Evolutionary conservation across 805 yeast genomes (phyloP).

Genomic region (Yarrowia keelungensis): DNA sequence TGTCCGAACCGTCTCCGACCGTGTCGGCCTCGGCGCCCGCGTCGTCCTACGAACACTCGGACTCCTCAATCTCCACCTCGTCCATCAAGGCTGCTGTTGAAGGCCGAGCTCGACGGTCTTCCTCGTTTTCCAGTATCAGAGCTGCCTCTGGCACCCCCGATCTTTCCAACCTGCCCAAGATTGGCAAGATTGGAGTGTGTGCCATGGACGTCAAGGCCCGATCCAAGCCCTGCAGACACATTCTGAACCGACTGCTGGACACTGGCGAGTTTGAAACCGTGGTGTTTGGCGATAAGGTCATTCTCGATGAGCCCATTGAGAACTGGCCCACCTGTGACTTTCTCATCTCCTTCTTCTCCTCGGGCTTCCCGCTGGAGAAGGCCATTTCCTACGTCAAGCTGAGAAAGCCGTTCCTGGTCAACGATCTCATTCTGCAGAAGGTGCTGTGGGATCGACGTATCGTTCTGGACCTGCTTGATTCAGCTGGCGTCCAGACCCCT

Average conservation of each 20-base stretch:
- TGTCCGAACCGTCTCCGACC: conserved; percentile 15
- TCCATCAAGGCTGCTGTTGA: conserved; percentile 31
- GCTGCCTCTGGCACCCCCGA: conserved; percentile 39
- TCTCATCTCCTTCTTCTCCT: conserved; percentile 89
- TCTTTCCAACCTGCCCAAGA: conserved; percentile 46
- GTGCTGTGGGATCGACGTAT: conserved; percentile 97
- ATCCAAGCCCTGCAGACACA: conserved; percentile 93
- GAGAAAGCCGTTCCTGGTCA: conserved; percentile 87
- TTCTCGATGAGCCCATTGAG: conserved; percentile 88
- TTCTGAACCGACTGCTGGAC: conserved; percentile 83
- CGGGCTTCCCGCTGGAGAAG: conserved; percentile 94
- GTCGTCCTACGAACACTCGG: conserved; percentile 17
- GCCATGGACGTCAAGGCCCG: conserved; percentile 98
- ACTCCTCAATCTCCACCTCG: conserved; percentile 34
- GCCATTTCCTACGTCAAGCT: conserved; percentile 90
- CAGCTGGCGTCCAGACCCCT: conserved; percentile 89
- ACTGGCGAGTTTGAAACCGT: conserved; percentile 96
- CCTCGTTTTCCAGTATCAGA: conserved; percentile 21
- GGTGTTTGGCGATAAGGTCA: conserved; percentile 96
- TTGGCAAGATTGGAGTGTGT: conserved; percentile 97
- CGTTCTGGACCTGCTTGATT: conserved; percentile 78
- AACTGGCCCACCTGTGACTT: conserved; percentile 99
- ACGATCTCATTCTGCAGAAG: conserved; percentile 89
- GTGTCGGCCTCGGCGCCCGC: conserved; percentile 31
- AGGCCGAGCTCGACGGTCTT: conserved; percentile 19